These are phyloP conservation scores for Kitagawia praeruptora DNA, from an alignment of 129 eudicot species.

Conservation along the genomic window DNA sequence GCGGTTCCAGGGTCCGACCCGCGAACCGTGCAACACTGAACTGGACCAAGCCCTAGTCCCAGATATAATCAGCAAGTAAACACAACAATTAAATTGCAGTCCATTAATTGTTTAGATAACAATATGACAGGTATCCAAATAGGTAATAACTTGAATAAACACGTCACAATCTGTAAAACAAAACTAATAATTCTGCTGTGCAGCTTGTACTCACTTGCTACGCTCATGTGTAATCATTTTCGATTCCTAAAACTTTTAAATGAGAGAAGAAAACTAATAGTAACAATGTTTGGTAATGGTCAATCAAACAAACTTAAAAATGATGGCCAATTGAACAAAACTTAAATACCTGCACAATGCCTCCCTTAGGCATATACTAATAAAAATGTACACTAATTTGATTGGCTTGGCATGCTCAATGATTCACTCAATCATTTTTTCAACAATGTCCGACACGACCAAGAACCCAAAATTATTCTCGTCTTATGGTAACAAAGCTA, in stretches of 20 bases:
- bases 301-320: neutral
- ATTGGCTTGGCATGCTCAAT: neutral
- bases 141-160: neutral
- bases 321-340: too few relatives aligned
- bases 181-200: neutral
- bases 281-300: neutral
- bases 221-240: neutral
- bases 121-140: neutral
- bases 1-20: too few relatives aligned
- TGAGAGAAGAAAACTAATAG: neutral
- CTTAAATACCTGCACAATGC: neutral
- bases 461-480: neutral
- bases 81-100: neutral
- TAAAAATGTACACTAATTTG: neutral
- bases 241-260: neutral
- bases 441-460: neutral
- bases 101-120: neutral
- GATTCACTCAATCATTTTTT: neutral
- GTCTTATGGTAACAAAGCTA: too few relatives aligned
- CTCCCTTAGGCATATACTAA: neutral
- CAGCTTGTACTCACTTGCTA: neutral
- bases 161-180: neutral
- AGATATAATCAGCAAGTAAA: neutral
- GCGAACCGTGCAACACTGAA: too few relatives aligned
- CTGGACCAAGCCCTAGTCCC: neutral